Evolutionary conservation across 2,329 filamentous ascomycete species (phyloP), one percentile per base, ranked within the genome.

Genomic region (Calonectria leucothoes): DNA sequence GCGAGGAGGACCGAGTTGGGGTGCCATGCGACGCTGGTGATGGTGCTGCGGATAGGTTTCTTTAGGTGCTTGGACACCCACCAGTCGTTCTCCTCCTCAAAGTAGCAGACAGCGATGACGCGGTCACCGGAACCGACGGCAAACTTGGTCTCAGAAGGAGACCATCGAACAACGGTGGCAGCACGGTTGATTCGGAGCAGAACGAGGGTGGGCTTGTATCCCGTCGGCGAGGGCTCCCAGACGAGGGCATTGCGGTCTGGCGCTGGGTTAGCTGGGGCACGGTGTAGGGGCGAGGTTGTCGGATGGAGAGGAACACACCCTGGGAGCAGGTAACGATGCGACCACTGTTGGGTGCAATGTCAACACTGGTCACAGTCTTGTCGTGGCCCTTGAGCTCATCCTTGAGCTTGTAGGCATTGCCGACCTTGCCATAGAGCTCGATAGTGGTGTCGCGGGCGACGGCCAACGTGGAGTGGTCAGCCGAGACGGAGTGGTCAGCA

Each of bases 1-100:
- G 96, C 97, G 29, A 99, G 89, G 37, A 99, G 91, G 20, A 99
- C 97, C 12, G 94, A 97, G 89, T 99, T 99, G 42, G 97, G 97
- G 85, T 99, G 97, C 97, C 97, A 99, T 71, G 94, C 93, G 55
- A 99, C 92, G 20, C 94, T 95, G 70, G 97, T 98, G 81, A 99
- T 96, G 71, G 97, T 99, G 84, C 95, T 98, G 78, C 96, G 94
- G 81, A 99, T 98, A 25, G 97, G 97, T 91, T 98, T 99, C 92
- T 98, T 98, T 82, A 99, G 87, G 86, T 99, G 97, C 90, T 99
- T 99, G 45, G 96, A 98, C 51, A 99, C 96, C 97, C 97, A 99
- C 97, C 97, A 99, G 88, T 99, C 96, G 86, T 99, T 98, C 86
- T 99, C 97, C 84, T 98, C 95, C 83, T 99, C 97, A 81, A 99